Evolutionary conservation across 768 basidiomycete genomes (phyloP).

Genomic region (Tricholomella constricta): DNA sequence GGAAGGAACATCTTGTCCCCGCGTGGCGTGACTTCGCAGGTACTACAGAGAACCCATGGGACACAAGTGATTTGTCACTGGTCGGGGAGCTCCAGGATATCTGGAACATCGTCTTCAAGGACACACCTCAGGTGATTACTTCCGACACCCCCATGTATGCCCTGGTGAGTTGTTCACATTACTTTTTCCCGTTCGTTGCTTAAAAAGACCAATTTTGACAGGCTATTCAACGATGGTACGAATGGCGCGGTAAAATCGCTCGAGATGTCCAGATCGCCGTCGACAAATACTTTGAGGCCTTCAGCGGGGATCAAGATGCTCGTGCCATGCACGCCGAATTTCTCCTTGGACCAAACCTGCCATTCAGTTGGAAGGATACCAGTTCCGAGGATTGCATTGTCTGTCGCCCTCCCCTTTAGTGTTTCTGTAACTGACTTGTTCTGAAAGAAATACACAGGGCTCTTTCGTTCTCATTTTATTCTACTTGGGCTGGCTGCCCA

Average conservation of each 20-base stretch:
- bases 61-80: background rate
- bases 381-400: too few species aligned
- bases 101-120: slow-evolving; percentile 7
- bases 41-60: slow-evolving; percentile 7
- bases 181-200: background rate
- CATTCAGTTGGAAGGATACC: too few species aligned
- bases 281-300: background rate
- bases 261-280: background rate
- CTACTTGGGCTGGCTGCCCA: background rate
- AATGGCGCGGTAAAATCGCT: slow-evolving; percentile 4
- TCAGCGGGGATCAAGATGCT: background rate
- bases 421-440: too few species aligned
- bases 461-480: background rate
- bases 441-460: background rate
- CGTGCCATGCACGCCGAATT: background rate
- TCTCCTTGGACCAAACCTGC: background rate
- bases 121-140: slow-evolving; percentile 2
- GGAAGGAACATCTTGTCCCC: slow-evolving; percentile 2
- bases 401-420: too few species aligned
- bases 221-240: slow-evolving; percentile 4
- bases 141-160: background rate
- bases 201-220: background rate
- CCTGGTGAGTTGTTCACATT: background rate
- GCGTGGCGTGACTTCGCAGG: slow-evolving; percentile 1
- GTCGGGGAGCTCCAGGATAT: slow-evolving; percentile 1